These are phyloP conservation scores for Hypomontagnella submonticulosa DNA, from an alignment of 495 filamentous ascomycete genomes.

Conservation along the genomic window DNA sequence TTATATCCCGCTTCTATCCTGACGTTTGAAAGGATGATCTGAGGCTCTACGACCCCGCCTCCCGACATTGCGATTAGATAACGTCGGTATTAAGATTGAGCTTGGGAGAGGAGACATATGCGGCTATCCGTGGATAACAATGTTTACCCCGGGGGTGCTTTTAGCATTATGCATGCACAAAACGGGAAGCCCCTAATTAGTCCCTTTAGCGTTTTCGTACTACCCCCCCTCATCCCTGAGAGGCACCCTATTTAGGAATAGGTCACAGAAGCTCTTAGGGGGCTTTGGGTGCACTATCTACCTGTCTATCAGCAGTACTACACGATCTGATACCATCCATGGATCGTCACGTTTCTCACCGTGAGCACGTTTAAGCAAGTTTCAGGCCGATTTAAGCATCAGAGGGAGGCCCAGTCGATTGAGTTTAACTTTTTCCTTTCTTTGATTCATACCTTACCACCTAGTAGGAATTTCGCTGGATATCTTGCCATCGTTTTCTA, in stretches of 20 bases:
- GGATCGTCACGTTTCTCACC: conserved; percentile 25
- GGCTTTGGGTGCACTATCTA: conserved; percentile 9
- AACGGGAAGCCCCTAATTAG: conserved; percentile 13
- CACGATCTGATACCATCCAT: conserved; percentile 34
- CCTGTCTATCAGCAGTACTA: conserved; percentile 14
- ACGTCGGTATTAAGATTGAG: conserved; percentile 2
- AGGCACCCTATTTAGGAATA: conserved; percentile 18
- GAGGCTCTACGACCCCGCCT: conserved; percentile 17
- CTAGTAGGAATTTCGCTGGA: too few relatives aligned
- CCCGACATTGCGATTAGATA: neutral
- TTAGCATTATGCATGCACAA: conserved; percentile 1
- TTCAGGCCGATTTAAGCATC: conserved; percentile 24
- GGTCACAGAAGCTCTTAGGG: conserved; percentile 25
- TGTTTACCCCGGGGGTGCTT: conserved; percentile 1
- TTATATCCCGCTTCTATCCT: conserved; percentile 16
- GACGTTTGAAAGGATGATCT: conserved; percentile 10
- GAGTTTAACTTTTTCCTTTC: neutral
- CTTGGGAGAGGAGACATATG: neutral
- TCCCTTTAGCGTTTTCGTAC: neutral
- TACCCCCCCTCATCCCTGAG: neutral
- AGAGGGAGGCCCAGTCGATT: conserved; percentile 1
- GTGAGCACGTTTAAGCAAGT: conserved; percentile 51
- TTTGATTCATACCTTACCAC: conserved; percentile 3
- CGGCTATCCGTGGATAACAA: too few relatives aligned
- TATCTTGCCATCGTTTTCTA: too few relatives aligned